Evolutionary conservation across 331 rosid genomes (phyloP).

Genomic region (Erythrophleum ivorense): DNA sequence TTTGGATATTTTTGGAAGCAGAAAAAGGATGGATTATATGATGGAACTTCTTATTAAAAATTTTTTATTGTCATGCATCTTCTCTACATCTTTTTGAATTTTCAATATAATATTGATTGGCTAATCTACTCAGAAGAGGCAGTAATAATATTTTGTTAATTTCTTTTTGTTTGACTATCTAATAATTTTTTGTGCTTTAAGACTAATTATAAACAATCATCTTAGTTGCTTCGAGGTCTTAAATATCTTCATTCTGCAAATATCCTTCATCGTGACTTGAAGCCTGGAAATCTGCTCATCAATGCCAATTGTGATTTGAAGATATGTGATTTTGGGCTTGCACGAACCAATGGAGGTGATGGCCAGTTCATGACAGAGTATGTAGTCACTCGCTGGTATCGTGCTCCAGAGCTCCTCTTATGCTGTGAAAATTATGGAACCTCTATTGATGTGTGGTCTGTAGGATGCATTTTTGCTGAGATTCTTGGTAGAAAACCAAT

Average conservation of each 20-base stretch:
- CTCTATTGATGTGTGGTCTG: slow-evolving; percentile 59
- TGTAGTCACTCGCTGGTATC: slow-evolving; percentile 59
- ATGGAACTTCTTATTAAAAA: slow-evolving; percentile 4
- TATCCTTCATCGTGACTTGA: slow-evolving; percentile 56
- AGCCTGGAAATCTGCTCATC: slow-evolving; percentile 53
- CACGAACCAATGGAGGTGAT: slow-evolving; percentile 47
- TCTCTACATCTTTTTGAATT: slow-evolving; percentile 7
- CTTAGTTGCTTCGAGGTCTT: slow-evolving; percentile 54
- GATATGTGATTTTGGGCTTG: slow-evolving; percentile 58
- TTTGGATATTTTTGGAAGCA: background rate
- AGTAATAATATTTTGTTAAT: background rate
- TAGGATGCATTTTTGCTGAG: slow-evolving; percentile 60
- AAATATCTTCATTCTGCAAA: slow-evolving; percentile 56
- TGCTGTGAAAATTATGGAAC: slow-evolving; percentile 54
- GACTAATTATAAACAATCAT: slow-evolving; percentile 33
- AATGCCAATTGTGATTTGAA: slow-evolving; percentile 53
- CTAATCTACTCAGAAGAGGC: slow-evolving; percentile 3
- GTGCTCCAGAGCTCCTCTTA: slow-evolving; percentile 56
- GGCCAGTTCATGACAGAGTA: slow-evolving; percentile 56
- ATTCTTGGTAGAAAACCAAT: slow-evolving; percentile 58
- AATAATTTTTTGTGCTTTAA: slow-evolving; percentile 3
- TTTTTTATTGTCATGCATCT: slow-evolving; percentile 1
- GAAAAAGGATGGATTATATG: slow-evolving; percentile 2
- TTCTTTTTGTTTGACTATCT: slow-evolving; percentile 3
- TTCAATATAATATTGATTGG: background rate